Conservation (phyloP, 2,329 filamentous ascomycete genomes). For the Microsporum audouinii region DNA sequence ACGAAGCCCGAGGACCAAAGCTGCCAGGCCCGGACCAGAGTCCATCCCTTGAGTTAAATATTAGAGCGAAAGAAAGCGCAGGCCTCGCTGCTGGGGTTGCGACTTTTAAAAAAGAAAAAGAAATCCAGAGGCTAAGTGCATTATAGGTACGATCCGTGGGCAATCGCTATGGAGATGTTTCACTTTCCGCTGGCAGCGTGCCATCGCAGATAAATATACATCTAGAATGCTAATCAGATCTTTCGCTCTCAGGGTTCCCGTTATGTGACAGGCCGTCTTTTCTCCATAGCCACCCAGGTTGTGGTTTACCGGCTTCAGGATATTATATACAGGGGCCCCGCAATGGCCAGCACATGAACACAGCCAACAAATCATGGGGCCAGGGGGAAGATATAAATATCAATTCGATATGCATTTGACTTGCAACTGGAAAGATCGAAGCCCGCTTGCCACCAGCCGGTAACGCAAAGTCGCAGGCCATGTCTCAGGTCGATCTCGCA, state of each 20-base stretch:
- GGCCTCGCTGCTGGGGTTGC: background rate
- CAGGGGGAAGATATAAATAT: background rate
- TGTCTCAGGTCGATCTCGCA: background rate
- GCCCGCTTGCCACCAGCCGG: background rate
- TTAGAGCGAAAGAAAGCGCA: background rate
- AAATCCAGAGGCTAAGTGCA: background rate
- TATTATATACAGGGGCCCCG: background rate
- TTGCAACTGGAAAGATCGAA: background rate
- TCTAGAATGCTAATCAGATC: background rate
- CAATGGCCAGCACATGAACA: background rate
- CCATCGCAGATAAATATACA: background rate
- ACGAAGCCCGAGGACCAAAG: background rate
- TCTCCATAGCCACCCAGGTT: background rate
- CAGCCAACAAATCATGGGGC: background rate
- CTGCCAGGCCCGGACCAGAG: background rate
- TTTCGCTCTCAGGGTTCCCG: background rate
- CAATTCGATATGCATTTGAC: background rate
- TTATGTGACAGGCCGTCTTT: background rate
- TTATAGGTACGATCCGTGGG: background rate
- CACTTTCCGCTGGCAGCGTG: slow-evolving; percentile 1
- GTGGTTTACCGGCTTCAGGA: background rate
- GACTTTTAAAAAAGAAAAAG: background rate
- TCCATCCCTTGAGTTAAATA: background rate
- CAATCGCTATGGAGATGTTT: slow-evolving; percentile 1
- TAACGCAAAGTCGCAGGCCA: slow-evolving; percentile 1